Percentiles rank a stretch among this genome's conserved stretches.
phyloP scores from a whole-genome alignment of 805 yeast species.

The Candida rishiriensis region DNA sequence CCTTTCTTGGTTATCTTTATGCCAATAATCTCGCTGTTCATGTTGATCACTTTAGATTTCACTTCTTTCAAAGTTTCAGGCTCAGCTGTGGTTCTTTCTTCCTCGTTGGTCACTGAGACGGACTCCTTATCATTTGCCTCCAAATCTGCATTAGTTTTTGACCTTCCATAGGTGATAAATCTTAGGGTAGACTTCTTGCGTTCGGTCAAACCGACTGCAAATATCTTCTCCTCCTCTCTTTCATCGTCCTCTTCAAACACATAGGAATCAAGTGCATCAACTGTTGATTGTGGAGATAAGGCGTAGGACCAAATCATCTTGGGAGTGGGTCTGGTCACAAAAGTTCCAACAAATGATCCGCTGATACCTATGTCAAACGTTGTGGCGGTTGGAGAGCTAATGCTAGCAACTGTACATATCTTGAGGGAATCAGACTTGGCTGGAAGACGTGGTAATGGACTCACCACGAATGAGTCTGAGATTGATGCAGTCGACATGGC shows the following conservation, averaged over 20 bases:
- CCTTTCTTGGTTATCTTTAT: conserved; percentile 26
- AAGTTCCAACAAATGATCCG: conserved; percentile 48
- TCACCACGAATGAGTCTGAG: conserved; percentile 29
- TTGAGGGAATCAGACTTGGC: conserved; percentile 17
- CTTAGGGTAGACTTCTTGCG: conserved; percentile 29
- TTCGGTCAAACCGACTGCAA: conserved; percentile 33
- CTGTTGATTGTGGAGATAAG: conserved; percentile 42
- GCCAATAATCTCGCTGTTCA: conserved; percentile 22
- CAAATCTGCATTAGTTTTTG: conserved; percentile 22
- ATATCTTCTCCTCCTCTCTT: conserved; percentile 18
- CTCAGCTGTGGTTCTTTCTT: conserved; percentile 29
- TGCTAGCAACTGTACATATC: conserved; percentile 23
- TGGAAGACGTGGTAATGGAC: conserved; percentile 30
- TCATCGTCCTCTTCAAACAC: conserved; percentile 16
- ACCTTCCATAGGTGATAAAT: conserved; percentile 23
- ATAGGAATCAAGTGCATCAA: conserved; percentile 38
- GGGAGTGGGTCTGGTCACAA: conserved; percentile 53
- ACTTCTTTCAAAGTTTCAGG: conserved; percentile 30
- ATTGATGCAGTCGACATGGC: conserved; percentile 17
- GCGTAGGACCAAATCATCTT: conserved; percentile 52
- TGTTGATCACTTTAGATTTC: conserved; percentile 23
- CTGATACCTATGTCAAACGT: conserved; percentile 48
- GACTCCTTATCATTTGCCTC: conserved; percentile 27
- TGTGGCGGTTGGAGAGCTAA: conserved; percentile 27
- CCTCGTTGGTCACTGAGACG: conserved; percentile 25